These are phyloP conservation scores for Sugiyamaella americana DNA, from an alignment of 805 yeast species.

Conservation along the genomic window DNA sequence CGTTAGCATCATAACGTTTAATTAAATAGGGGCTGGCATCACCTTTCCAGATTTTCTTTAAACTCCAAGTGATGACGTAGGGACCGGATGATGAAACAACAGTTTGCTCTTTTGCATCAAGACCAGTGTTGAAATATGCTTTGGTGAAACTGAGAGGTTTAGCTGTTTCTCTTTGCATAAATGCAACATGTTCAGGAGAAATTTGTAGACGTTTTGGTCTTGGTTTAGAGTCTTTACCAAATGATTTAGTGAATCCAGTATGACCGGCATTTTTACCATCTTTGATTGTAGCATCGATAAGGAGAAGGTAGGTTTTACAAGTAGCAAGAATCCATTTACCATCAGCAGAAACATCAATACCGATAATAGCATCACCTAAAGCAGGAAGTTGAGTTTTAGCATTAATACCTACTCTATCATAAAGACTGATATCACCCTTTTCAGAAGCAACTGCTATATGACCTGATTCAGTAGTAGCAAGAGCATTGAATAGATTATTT, in stretches of 20 bases:
- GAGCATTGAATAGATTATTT: conserved; percentile 44
- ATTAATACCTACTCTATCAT: conserved; percentile 61
- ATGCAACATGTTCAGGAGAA: conserved; percentile 65
- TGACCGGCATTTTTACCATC: conserved; percentile 54
- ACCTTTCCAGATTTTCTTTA: conserved; percentile 51
- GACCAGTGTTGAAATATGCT: conserved; percentile 72
- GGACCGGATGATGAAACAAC: conserved; percentile 79
- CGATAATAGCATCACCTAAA: conserved; percentile 65
- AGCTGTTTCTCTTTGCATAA: conserved; percentile 46
- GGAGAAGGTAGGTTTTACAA: conserved; percentile 61
- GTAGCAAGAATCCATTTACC: conserved; percentile 82
- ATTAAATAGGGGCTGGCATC: conserved; percentile 55
- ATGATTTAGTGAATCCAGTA: conserved; percentile 59
- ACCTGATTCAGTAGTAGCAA: conserved; percentile 71
- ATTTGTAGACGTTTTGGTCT: conserved; percentile 61
- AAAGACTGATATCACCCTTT: conserved; percentile 71
- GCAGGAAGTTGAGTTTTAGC: conserved; percentile 81
- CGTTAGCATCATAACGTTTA: conserved; percentile 51
- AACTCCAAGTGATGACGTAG: conserved; percentile 74
- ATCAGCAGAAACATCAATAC: conserved; percentile 66
- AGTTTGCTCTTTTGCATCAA: conserved; percentile 56
- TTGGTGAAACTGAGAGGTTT: conserved; percentile 53
- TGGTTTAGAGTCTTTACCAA: conserved; percentile 61
- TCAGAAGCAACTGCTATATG: conserved; percentile 68
- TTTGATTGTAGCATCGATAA: conserved; percentile 61